A percentile compares a stretch with the other conserved stretches of the same genome.
Evolutionary conservation across 805 yeast species (phyloP).

Genomic region (Kodamaea fukazawae): DNA sequence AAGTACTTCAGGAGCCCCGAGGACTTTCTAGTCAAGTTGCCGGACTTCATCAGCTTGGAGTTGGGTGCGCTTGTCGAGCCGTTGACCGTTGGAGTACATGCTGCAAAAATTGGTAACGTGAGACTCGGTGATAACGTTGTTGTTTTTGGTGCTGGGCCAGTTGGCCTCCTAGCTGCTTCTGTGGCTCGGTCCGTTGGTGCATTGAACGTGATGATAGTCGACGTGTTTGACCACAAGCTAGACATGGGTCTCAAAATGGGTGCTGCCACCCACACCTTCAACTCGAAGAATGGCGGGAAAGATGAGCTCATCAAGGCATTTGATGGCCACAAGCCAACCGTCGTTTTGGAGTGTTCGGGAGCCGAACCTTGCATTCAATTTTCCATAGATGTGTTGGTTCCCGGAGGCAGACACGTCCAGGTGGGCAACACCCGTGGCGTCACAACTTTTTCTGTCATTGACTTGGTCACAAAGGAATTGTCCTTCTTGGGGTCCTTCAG

Average conservation of each 20-base stretch:
- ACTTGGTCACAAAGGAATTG: conserved; percentile 65
- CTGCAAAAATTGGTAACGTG: conserved; percentile 59
- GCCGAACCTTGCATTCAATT: conserved; percentile 71
- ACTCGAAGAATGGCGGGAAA: conserved; percentile 43
- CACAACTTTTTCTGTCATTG: conserved; percentile 71
- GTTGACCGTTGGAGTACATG: conserved; percentile 81
- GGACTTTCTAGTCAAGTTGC: conserved; percentile 77
- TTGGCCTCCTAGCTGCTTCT: conserved; percentile 72
- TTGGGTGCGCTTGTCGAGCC: conserved; percentile 91
- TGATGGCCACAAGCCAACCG: conserved; percentile 47
- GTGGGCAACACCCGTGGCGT: conserved; percentile 80
- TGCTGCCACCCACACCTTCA: conserved; percentile 66
- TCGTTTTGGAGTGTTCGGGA: conserved; percentile 85
- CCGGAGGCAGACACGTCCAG: conserved; percentile 76
- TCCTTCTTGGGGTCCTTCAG: conserved; percentile 75
- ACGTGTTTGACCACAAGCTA: conserved; percentile 65
- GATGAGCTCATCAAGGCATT: conserved; percentile 37
- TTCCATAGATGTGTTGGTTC: conserved; percentile 58
- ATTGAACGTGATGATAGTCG: conserved; percentile 62
- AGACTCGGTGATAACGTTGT: conserved; percentile 68
- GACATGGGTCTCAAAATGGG: conserved; percentile 65
- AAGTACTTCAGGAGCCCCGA: conserved; percentile 74
- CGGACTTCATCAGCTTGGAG: conserved; percentile 73
- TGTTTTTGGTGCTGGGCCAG: conserved; percentile 89
- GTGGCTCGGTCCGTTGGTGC: conserved; percentile 78